Evolutionary conservation across 2,329 filamentous ascomycete species (phyloP).

Genomic region (Epicoccum sorghinum): DNA sequence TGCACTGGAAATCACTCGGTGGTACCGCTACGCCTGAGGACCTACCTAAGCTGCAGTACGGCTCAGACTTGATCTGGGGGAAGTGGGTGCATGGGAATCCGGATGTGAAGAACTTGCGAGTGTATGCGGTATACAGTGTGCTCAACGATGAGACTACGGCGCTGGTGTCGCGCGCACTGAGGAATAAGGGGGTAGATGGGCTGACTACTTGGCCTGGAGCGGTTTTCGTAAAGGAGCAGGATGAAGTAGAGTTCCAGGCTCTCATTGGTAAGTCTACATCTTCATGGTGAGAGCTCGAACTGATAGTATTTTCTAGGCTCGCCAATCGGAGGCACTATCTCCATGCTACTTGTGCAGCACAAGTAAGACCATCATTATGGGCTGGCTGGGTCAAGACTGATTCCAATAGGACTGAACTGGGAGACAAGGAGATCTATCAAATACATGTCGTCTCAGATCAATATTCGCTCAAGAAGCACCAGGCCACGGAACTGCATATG

Average conservation of each 20-base stretch:
- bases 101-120: constrained; percentile 23
- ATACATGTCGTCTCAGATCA: constrained; percentile 20
- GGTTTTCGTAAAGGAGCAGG: constrained; percentile 16
- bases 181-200: constrained; percentile 1
- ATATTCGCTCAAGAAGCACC: not conserved
- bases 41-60: constrained; percentile 23
- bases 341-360: constrained; percentile 21
- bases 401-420: constrained; percentile 12
- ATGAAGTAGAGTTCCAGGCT: constrained; percentile 22
- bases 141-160: constrained; percentile 22
- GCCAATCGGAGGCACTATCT: constrained; percentile 26
- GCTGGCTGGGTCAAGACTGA: not conserved
- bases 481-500: constrained; percentile 12
- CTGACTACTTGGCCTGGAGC: constrained; percentile 27
- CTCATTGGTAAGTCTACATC: constrained; percentile 23
- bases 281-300: not conserved
- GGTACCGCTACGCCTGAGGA: constrained; percentile 15
- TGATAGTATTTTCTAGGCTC: constrained; percentile 15
- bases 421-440: constrained; percentile 23
- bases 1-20: constrained; percentile 9
- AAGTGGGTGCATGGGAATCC: constrained; percentile 26
- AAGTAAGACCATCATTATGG: constrained; percentile 5
- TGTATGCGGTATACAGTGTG: constrained; percentile 23
- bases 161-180: constrained; percentile 24
- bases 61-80: constrained; percentile 32